These are phyloP conservation scores for Candida nonsorbophila DNA, from an alignment of 805 yeast genomes.

Conservation along the genomic window DNA sequence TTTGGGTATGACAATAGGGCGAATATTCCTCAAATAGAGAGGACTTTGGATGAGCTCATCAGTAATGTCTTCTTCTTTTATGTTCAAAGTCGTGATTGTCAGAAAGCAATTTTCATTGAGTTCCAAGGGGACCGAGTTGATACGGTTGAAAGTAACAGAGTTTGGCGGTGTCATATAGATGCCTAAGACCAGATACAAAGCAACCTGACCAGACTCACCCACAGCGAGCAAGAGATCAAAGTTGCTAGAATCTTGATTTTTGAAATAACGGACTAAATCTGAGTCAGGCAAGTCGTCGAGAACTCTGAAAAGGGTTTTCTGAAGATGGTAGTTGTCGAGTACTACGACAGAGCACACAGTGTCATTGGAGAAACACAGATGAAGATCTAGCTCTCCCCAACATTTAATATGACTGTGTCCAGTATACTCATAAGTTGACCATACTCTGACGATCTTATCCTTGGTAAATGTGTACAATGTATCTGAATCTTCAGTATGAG, in stretches of 20 bases:
- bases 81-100: too few relatives aligned
- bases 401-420: constrained; percentile 51
- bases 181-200: constrained; percentile 45
- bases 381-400: constrained; percentile 46
- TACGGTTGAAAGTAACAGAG: constrained; percentile 35
- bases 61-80: background rate
- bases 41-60: background rate
- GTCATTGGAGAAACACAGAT: constrained; percentile 12
- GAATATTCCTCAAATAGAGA: constrained; percentile 3
- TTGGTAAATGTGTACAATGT: constrained; percentile 58
- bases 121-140: constrained; percentile 15
- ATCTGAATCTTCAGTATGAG: constrained; percentile 26
- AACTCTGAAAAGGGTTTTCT: constrained; percentile 13
- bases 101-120: constrained; percentile 6
- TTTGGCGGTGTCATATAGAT: constrained; percentile 53
- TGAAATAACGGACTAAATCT: constrained; percentile 8
- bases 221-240: constrained; percentile 33
- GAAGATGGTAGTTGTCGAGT: constrained; percentile 33
- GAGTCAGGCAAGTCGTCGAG: constrained; percentile 7
- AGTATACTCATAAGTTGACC: constrained; percentile 62
- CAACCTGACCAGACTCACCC: constrained; percentile 35
- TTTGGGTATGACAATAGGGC: constrained; percentile 14
- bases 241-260: constrained; percentile 8
- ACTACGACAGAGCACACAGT: constrained; percentile 12
- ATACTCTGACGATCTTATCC: constrained; percentile 57